Base-by-base conservation (phyloP, 2,329 filamentous ascomycete species). In the Colletotrichum camelliae region DNA sequence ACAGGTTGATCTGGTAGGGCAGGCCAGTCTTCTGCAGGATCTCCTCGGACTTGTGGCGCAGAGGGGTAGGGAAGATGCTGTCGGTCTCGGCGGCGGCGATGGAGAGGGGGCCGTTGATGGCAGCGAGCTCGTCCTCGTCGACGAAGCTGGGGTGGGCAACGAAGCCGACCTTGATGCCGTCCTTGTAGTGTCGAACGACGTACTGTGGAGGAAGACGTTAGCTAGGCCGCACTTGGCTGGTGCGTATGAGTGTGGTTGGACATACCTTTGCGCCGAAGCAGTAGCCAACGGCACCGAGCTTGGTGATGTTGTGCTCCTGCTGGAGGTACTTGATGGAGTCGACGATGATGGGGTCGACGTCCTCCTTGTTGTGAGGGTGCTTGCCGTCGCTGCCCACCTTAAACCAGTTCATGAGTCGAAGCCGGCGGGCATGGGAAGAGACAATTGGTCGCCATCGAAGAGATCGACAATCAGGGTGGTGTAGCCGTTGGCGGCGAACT, bases 111-210 rank as follows among this genome's bases (percentile, higher is more conserved):
- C 91, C 92, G n/a, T 87, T 87, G 79, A 95, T 93, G 64, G 88
- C 90, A 18, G 86, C 86, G 65, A 95, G 89, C 84, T 95, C 94
- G 4, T 91, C 90, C 76, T 91, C 87, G 7, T 91, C 88, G 35
- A 97, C 91, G 79, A 96, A 96, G 31, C 92, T 94, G 1, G 95
- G 95, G 84, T 97, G 95, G 2, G 94, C 95, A 21, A 91, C 85
- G 85, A 89, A 97, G 52, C 94, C 95, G 69, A 90, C 94, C 70
- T 94, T 89, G 78, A 96, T 88, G 77, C 91, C 91, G 72, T 88
- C 81, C 72, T 89, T 88, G 86, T 89, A 89, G 87, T 93, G 94
- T 57, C 95, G 92, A 69, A 89, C 89, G 39, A 95, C 91, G 83
- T 94, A 96, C 90, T 93, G 71, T 29, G 8, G 64, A 13, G n/a